A percentile compares a stretch with the other conserved stretches of the same genome.
These are phyloP conservation scores for Atkinsonella texensis DNA, from an alignment of 2,329 filamentous ascomycete species.

Conservation along the genomic window DNA sequence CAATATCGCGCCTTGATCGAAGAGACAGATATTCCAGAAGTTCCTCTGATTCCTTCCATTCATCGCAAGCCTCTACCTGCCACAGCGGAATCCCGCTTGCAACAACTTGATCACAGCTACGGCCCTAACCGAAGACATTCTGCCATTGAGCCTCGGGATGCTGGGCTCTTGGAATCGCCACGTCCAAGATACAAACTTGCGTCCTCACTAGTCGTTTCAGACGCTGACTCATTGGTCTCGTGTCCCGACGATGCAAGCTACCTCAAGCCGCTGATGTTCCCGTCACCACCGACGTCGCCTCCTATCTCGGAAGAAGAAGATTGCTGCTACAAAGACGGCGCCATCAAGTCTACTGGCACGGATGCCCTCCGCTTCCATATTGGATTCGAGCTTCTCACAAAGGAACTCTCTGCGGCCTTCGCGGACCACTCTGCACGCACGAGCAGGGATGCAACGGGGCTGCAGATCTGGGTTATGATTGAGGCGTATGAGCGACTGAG, in stretches of 20 bases:
- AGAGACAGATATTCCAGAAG: conserved; percentile 20
- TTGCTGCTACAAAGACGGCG: conserved; percentile 2
- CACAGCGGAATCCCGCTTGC: neutral
- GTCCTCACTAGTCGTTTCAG: conserved; percentile 24
- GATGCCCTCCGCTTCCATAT: conserved; percentile 36
- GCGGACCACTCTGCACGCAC: conserved; percentile 13
- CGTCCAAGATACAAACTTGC: neutral
- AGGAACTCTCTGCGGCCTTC: conserved; percentile 34
- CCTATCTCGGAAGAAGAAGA: conserved; percentile 17
- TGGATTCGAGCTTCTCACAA: conserved; percentile 36
- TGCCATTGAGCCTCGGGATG: neutral
- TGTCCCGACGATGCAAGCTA: conserved; percentile 35
- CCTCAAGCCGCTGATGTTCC: conserved; percentile 34
- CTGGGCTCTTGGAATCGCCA: conserved; percentile 1
- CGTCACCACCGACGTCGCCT: conserved; percentile 26
- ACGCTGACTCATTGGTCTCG: conserved; percentile 33
- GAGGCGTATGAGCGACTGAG: conserved; percentile 44
- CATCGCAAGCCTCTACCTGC: conserved; percentile 7
- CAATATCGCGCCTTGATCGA: conserved; percentile 37
- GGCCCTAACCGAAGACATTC: conserved; percentile 1
- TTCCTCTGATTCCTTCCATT: conserved; percentile 15
- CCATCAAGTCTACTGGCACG: conserved; percentile 8
- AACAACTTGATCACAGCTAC: neutral
- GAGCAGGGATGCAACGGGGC: conserved; percentile 25
- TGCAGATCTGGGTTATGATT: conserved; percentile 46